phyloP scores from a whole-genome alignment of 257 asterid genomes.

The Solanum sparsipilum region DNA sequence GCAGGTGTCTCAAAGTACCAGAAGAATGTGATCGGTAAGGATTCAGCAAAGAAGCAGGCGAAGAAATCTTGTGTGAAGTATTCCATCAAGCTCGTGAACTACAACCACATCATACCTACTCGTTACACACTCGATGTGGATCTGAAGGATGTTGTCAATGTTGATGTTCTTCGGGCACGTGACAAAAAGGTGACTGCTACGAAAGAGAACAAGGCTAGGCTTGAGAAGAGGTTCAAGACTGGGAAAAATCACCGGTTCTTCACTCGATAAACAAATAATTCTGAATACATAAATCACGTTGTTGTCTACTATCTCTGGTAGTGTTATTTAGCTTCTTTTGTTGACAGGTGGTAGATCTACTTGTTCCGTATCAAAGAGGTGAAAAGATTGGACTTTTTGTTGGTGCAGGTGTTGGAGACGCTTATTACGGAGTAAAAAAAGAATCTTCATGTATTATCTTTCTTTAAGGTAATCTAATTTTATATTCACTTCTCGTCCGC shows the following conservation, averaged over 20 bases:
- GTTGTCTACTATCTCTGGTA: constrained; percentile 18
- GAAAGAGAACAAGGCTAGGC: constrained; percentile 4
- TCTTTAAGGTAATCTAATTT: no score
- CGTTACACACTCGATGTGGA: no score
- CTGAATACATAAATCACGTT: background rate
- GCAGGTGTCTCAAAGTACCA: no score
- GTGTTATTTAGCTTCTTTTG: constrained; percentile 73
- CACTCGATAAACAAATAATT: background rate
- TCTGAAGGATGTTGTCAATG: background rate
- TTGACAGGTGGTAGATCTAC: background rate
- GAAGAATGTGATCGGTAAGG: no score
- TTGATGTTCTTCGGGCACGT: background rate
- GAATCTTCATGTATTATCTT: background rate
- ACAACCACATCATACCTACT: background rate
- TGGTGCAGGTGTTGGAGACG: constrained; percentile 79
- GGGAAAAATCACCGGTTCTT: constrained; percentile 14
- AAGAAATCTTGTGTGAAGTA: constrained; percentile 10
- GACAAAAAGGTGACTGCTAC: constrained; percentile 11
- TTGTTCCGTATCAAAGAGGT: no score
- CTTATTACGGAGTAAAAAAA: constrained; percentile 68
- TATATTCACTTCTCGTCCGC: no score
- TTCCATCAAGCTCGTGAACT: constrained; percentile 3
- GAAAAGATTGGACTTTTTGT: constrained; percentile 27
- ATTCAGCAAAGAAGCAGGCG: no score
- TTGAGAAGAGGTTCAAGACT: constrained; percentile 9